Percentiles rank a stretch among this genome's conserved stretches.
phyloP scores from a whole-genome alignment of 1,284 basidiomycete species.

The Cutaneotrichosporon sp. region DNA sequence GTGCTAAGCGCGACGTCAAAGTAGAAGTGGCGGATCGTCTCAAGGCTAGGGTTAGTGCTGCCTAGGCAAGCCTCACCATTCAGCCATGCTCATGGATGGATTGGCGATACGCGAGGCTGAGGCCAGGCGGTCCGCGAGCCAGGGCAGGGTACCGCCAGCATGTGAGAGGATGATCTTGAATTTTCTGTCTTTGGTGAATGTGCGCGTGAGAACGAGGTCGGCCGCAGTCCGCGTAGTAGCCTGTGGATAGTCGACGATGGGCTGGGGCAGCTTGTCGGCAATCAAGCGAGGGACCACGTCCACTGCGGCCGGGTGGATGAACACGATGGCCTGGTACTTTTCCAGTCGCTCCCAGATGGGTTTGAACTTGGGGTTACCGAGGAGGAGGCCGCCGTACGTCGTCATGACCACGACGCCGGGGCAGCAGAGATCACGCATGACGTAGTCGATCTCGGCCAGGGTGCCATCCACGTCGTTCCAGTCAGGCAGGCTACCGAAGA shows the following conservation, averaged over 20 bases:
- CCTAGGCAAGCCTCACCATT: not conserved
- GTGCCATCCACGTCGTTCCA: constrained; percentile 11
- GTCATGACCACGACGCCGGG: constrained; percentile 14
- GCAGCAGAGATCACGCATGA: not conserved
- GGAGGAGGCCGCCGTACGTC: constrained; percentile 9
- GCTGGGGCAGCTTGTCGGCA: constrained; percentile 11
- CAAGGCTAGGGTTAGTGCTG: not conserved
- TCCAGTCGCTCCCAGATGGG: constrained; percentile 17
- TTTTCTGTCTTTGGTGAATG: not conserved
- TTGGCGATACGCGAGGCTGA: not conserved
- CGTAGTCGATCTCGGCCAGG: constrained; percentile 13
- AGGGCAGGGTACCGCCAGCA: constrained; percentile 14
- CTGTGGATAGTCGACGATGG: constrained; percentile 17
- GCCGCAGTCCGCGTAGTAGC: constrained; percentile 9
- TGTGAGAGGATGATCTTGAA: constrained; percentile 16
- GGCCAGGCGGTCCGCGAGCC: constrained; percentile 11
- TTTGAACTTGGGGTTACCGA: constrained; percentile 11
- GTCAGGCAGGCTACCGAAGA: constrained; percentile 13
- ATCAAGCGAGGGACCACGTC: constrained; percentile 5
- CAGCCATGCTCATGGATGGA: not conserved
- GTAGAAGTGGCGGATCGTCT: constrained; percentile 8
- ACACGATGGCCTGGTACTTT: constrained; percentile 9
- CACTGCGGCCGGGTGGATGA: constrained; percentile 14
- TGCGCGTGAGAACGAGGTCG: constrained; percentile 13
- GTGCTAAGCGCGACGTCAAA: constrained; percentile 14